These are phyloP conservation scores for Nitzschia palea DNA, from an alignment of 108 stramenopile species.

Conservation along the genomic window DNA sequence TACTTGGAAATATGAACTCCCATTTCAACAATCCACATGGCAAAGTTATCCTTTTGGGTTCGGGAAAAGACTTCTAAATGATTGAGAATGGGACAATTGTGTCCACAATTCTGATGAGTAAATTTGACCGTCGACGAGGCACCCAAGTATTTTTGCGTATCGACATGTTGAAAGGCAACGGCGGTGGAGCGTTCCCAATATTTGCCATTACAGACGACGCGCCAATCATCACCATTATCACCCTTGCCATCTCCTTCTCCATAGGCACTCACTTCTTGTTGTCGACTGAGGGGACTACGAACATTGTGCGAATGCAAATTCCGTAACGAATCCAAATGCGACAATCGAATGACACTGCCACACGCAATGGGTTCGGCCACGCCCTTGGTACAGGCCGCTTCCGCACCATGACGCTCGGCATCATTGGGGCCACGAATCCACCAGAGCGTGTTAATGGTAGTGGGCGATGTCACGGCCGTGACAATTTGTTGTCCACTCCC, in stretches of 20 bases:
- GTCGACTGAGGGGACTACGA: conserved; percentile 53
- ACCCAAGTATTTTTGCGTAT: conserved; percentile 59
- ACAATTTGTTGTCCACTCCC: conserved; percentile 86
- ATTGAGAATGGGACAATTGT: conserved; percentile 82
- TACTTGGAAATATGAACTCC: conserved; percentile 60
- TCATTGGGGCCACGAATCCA: conserved; percentile 63
- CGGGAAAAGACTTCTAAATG: conserved; percentile 80
- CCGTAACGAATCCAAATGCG: conserved; percentile 53
- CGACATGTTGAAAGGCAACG: conserved; percentile 58
- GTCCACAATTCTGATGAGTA: conserved; percentile 73
- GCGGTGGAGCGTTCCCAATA: conserved; percentile 60
- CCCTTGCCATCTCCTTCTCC: conserved; percentile 73
- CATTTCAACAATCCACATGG: conserved; percentile 56
- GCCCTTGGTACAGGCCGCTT: conserved; percentile 14
- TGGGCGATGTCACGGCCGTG: conserved; percentile 43
- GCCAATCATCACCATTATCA: conserved; percentile 83
- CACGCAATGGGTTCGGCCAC: conserved; percentile 58
- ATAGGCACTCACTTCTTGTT: conserved; percentile 83
- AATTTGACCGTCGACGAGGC: conserved; percentile 60
- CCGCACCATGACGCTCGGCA: conserved; percentile 12
- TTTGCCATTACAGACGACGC: conserved; percentile 48
- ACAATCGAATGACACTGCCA: conserved; percentile 61
- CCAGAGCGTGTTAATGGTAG: conserved; percentile 64
- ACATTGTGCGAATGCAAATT: conserved; percentile 83
- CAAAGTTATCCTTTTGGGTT: conserved; percentile 51